Percentiles rank a stretch among this genome's conserved stretches.
These are phyloP conservation scores for Papiliotrema flavescens DNA, from an alignment of 1,284 basidiomycete species.

Conservation along the genomic window DNA sequence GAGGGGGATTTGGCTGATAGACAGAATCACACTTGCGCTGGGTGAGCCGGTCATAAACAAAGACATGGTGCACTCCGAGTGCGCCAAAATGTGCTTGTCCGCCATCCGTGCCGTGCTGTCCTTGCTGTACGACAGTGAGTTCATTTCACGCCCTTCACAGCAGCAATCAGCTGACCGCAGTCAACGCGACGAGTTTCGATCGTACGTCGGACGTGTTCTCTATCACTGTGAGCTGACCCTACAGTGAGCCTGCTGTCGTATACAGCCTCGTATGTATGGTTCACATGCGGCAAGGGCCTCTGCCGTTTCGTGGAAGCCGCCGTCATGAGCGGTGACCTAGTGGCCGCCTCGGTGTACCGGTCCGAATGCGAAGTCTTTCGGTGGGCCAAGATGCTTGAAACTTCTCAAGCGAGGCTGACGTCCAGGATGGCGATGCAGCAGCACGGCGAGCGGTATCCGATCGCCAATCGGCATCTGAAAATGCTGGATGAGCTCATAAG, in stretches of 20 bases:
- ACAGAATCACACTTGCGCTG: constrained; percentile 26
- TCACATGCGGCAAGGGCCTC: constrained; percentile 23
- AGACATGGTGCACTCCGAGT: constrained; percentile 35
- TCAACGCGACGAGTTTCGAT: constrained; percentile 40
- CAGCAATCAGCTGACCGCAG: constrained; percentile 10
- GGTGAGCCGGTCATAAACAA: constrained; percentile 38
- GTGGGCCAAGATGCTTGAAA: constrained; percentile 8
- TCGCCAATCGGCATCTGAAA: constrained; percentile 26
- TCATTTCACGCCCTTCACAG: background rate
- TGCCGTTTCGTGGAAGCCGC: constrained; percentile 37
- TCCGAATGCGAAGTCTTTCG: constrained; percentile 39
- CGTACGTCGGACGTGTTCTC: constrained; percentile 14
- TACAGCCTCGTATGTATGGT: constrained; percentile 26
- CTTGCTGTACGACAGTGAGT: constrained; percentile 39
- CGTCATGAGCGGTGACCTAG: constrained; percentile 17
- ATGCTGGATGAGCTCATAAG: constrained; percentile 28
- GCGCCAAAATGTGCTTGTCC: constrained; percentile 33
- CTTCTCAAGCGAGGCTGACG: background rate
- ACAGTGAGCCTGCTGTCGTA: constrained; percentile 34
- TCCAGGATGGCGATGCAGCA: constrained; percentile 18
- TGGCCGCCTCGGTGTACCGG: constrained; percentile 31
- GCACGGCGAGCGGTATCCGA: constrained; percentile 32
- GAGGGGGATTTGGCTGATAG: background rate
- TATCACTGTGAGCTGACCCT: background rate
- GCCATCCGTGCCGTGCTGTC: constrained; percentile 42